Conservation (phyloP, 345 rosid species). For the Hibiscus syriacus region DNA sequence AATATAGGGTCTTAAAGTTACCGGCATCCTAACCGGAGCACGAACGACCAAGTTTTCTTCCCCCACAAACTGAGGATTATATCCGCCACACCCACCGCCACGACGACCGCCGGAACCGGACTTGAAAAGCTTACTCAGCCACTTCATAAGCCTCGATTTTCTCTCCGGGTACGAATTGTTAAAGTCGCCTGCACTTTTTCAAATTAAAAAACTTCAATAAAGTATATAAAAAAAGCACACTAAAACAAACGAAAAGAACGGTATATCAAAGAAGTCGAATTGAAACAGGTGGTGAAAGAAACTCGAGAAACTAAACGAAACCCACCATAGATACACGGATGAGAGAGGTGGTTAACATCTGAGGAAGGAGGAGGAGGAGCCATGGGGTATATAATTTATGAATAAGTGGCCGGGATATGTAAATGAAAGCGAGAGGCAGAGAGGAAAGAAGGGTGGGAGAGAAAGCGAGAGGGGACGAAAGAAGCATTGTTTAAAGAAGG, state of each 20-base stretch:
- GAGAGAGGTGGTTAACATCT: constrained; percentile 54
- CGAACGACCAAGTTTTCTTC: constrained; percentile 75
- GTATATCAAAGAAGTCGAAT: neutral
- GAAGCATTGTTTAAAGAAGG: constrained; percentile 28
- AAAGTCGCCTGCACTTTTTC: constrained; percentile 55
- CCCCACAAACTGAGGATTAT: constrained; percentile 59
- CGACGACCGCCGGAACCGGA: constrained; percentile 40
- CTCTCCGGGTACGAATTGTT: constrained; percentile 66
- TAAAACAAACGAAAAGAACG: neutral
- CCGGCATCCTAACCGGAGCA: constrained; percentile 60
- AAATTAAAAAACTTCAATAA: too few species aligned
- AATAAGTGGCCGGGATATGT: neutral
- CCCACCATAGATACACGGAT: constrained; percentile 76
- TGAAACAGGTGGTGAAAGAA: neutral
- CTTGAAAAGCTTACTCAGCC: constrained; percentile 84
- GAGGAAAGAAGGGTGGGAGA: constrained; percentile 2
- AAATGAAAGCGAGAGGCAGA: constrained; percentile 27
- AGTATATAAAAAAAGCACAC: neutral
- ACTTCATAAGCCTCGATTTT: constrained; percentile 81
- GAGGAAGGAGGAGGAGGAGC: constrained; percentile 38
- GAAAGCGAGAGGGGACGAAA: constrained; percentile 19
- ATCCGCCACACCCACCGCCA: too few species aligned
- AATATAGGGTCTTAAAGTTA: constrained; percentile 15
- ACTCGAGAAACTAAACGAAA: neutral
- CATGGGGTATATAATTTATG: constrained; percentile 25